Evolutionary conservation across 2,329 filamentous ascomycete genomes (phyloP).

Genomic region (Aspergillus arachidicola): DNA sequence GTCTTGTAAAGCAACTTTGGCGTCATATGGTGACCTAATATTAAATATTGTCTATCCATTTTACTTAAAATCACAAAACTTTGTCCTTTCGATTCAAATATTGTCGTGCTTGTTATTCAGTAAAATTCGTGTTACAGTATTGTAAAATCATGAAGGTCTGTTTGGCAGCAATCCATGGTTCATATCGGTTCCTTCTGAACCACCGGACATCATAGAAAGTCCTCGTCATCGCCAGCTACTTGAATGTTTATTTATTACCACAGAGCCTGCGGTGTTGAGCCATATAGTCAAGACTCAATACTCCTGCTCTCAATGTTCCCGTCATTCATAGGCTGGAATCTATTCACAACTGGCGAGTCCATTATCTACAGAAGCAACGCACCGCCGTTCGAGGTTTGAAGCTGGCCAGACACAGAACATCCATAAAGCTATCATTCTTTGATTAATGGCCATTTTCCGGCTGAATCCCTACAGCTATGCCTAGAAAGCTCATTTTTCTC

Average conservation of each 20-base stretch:
- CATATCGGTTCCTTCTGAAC: conserved; percentile 2
- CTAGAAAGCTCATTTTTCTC: conserved; percentile 50
- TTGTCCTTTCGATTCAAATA: not conserved
- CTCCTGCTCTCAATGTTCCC: not conserved
- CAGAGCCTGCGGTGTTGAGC: not conserved
- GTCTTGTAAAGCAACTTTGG: not conserved
- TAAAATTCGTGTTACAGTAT: not conserved
- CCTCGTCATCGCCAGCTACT: not conserved
- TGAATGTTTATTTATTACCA: not conserved
- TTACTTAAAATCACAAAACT: not conserved
- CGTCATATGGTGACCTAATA: not conserved
- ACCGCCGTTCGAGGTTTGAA: not conserved
- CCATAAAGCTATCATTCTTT: not conserved
- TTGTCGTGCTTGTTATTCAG: not conserved
- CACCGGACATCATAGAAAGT: not conserved
- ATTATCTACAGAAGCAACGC: not conserved
- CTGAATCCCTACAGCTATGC: conserved; percentile 24
- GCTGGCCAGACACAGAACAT: not conserved
- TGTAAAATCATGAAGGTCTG: not conserved
- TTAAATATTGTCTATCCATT: not conserved
- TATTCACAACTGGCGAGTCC: not conserved
- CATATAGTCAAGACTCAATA: not conserved
- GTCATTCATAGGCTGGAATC: not conserved
- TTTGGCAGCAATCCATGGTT: conserved; percentile 11
- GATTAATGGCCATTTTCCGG: conserved; percentile 5